Percentiles rank a stretch among this genome's conserved stretches.
Evolutionary conservation across 441 rosid genomes (phyloP).

Genomic region (Corymbia citriodora): DNA sequence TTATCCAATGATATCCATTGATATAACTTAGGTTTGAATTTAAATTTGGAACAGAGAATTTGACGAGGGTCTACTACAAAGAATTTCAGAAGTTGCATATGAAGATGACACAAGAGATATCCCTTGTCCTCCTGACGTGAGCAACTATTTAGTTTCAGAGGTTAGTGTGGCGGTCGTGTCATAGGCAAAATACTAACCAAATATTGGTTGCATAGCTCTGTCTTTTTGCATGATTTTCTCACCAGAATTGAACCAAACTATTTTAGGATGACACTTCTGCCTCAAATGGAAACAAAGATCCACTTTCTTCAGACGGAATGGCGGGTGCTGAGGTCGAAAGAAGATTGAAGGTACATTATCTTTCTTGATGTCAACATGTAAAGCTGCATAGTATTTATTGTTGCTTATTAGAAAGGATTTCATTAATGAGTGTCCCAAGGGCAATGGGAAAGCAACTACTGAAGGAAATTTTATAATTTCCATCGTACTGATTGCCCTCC

Average conservation of each 20-base stretch:
- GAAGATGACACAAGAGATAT: conserved; percentile 63
- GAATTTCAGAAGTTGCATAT: conserved; percentile 63
- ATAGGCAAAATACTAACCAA: neutral
- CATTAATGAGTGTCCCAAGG: neutral
- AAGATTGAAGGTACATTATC: conserved; percentile 58
- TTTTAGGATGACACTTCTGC: conserved; percentile 72
- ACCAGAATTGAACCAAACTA: neutral
- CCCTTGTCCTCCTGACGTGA: conserved; percentile 93
- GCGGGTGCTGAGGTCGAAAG: conserved; percentile 86
- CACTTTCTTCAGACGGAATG: conserved; percentile 72
- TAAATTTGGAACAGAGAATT: conserved; percentile 59
- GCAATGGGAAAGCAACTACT: neutral
- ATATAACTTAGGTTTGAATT: conserved; percentile 15
- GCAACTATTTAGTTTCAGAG: conserved; percentile 89
- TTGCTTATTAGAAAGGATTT: neutral
- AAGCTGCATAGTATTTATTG: neutral
- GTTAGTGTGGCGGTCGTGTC: conserved; percentile 32
- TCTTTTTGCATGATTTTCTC: neutral
- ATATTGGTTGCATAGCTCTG: neutral
- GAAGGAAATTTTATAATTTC: neutral
- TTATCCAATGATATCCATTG: conserved; percentile 2
- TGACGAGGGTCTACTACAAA: conserved; percentile 85
- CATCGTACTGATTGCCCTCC: neutral
- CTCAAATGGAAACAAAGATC: conserved; percentile 66
- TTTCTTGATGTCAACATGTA: neutral